Evolutionary conservation across 2,329 filamentous ascomycete species (phyloP).

Genomic region (Monilinia laxa): DNA sequence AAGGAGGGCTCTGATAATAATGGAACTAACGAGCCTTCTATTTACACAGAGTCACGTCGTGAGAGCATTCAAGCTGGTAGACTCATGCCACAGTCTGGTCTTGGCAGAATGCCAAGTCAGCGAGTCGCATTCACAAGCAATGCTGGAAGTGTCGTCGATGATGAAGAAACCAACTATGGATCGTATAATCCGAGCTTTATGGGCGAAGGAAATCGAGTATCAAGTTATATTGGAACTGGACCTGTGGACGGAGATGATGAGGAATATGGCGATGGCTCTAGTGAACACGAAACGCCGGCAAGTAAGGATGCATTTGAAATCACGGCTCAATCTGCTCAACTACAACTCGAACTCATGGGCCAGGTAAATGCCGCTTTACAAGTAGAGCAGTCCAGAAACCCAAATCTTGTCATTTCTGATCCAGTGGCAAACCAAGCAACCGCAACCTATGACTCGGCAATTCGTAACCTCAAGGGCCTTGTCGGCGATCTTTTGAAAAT

Average conservation of each 20-base stretch:
- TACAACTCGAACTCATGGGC: conserved; percentile 87
- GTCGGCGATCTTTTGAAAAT: conserved; percentile 88
- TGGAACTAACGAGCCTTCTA: conserved; percentile 29
- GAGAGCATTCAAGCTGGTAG: conserved; percentile 45
- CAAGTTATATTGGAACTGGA: conserved; percentile 31
- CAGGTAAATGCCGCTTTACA: conserved; percentile 83
- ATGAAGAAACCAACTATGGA: conserved; percentile 52
- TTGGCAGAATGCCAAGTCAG: conserved; percentile 33
- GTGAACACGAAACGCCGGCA: conserved; percentile 70
- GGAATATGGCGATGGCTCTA: conserved; percentile 77
- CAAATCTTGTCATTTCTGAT: conserved; percentile 72
- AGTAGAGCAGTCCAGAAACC: conserved; percentile 66
- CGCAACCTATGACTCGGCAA: conserved; percentile 82
- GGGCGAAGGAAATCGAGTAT: conserved; percentile 40
- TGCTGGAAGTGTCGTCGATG: conserved; percentile 48
- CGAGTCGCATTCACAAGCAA: conserved; percentile 39
- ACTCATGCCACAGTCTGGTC: conserved; percentile 32
- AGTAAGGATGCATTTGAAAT: conserved; percentile 96
- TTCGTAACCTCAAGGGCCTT: conserved; percentile 80
- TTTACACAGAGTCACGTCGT: conserved; percentile 44
- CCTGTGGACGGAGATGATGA: conserved; percentile 61
- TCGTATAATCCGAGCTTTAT: conserved; percentile 57
- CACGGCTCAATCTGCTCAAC: conserved; percentile 88
- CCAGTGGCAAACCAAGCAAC: conserved; percentile 74
- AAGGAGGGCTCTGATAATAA: conserved; percentile 32